Base-by-base conservation (phyloP, 352 stramenopile species). In the Pythium oligandrum region DNA sequence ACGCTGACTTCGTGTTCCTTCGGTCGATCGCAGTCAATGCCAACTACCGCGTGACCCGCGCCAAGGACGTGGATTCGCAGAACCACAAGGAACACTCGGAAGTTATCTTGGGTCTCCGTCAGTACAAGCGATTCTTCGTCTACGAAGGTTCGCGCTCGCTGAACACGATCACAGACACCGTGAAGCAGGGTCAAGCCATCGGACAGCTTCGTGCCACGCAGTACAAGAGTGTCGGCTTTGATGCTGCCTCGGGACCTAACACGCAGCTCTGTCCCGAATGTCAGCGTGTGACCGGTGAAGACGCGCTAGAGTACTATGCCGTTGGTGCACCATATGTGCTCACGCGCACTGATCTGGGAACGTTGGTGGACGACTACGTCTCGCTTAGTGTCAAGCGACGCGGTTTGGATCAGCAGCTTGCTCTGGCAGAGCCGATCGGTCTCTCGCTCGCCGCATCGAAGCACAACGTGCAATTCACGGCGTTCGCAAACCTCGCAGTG, bases 121-220 rank as follows among this genome's bases (percentile, higher is more conserved):
- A 90, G 54, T 88, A 90, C 63, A 94, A 94, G 58, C 71, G 58
- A 32, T 90, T 92, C 51, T 88, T 86, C 50, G 80, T 94, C 53
- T 91, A 90, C 59, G 61, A 78, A 56, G 80, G 80, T 36, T 54
- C 55, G 44, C 76, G 77, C 6, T 46, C 67, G 6, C 4, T 60
- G 4, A 46, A 40, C 8, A 61, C 59, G 4, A 68, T 88, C 30
- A 78, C 35, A 11, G 78, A 84, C 37, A 51, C 65, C 0, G 74
- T 91, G 2, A 37, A 34, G 4, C 45, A 68, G 6, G 69, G 80
- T 7, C 57, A 82, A n/a, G 78, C 66, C 7, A 55, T 91, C 0
- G 78, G 75, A 3, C 80, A 91, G 70, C 73, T 75, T 10, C 38
- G 38, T 42, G 38, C 75, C 63, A 64, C 68, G 68, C 0, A 49